Percentiles rank a stretch among this genome's conserved stretches.
Conservation (phyloP, 2,329 filamentous ascomycete species). For the Pyrenochaeta sp. region DNA sequence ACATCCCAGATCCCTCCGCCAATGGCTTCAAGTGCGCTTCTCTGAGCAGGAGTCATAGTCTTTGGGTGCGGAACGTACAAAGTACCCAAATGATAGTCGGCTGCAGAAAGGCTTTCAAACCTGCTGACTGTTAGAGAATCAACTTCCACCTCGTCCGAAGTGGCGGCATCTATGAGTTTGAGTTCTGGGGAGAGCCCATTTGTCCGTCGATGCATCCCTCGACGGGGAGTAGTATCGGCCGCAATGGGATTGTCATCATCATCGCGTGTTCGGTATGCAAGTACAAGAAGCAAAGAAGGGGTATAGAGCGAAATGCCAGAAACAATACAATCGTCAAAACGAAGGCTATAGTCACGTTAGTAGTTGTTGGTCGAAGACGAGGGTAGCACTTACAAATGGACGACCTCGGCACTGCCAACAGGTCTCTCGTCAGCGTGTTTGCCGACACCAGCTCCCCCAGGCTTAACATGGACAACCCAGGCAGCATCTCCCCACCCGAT, state of each 20-base stretch:
- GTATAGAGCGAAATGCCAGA: constrained; percentile 97
- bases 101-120: constrained; percentile 83
- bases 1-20: constrained; percentile 87
- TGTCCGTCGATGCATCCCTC: constrained; percentile 73
- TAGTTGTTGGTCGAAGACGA: constrained; percentile 27
- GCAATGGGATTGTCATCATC: constrained; percentile 68
- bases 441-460: constrained; percentile 71
- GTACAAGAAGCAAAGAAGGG: constrained; percentile 84
- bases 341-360: constrained; percentile 65
- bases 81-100: constrained; percentile 89
- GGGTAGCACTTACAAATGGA: constrained; percentile 75
- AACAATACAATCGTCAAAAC: constrained; percentile 92
- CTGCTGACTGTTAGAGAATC: constrained; percentile 86
- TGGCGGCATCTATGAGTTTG: constrained; percentile 85
- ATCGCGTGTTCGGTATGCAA: constrained; percentile 85
- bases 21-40: constrained; percentile 78
- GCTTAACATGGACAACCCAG: constrained; percentile 92
- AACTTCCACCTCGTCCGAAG: constrained; percentile 82
- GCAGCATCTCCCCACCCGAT: constrained; percentile 96
- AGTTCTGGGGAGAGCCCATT: constrained; percentile 88
- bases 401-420: constrained; percentile 84
- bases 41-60: constrained; percentile 67
- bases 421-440: constrained; percentile 74
- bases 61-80: constrained; percentile 77
- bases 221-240: constrained; percentile 65